phyloP scores from a whole-genome alignment of 78 protist genomes.

The Dictyostelium firmibasis region DNA sequence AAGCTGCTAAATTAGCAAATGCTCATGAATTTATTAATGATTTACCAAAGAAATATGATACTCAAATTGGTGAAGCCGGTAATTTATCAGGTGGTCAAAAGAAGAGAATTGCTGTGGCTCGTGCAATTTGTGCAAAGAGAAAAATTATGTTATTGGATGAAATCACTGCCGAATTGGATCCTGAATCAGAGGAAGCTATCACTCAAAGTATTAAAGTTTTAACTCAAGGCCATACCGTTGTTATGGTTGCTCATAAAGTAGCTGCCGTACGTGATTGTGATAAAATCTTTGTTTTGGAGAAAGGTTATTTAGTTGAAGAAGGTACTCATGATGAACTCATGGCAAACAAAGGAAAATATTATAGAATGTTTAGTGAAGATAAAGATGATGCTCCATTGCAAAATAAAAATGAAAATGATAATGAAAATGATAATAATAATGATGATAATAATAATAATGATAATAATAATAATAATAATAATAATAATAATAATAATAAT shows the following conservation, averaged over 20 bases:
- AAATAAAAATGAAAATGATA: not conserved
- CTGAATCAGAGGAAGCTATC: constrained; percentile 91
- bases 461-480: not conserved
- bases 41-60: constrained; percentile 86
- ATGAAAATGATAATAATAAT: not conserved
- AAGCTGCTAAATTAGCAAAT: constrained; percentile 91
- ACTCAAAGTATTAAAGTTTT: constrained; percentile 85
- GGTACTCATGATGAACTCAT: constrained; percentile 91
- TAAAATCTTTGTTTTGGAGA: constrained; percentile 83
- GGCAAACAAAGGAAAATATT: constrained; percentile 53
- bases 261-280: constrained; percentile 89
- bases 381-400: not conserved
- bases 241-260: constrained; percentile 96
- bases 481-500: no score
- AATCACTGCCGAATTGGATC: constrained; percentile 95
- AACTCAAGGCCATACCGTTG: constrained; percentile 75
- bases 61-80: constrained; percentile 89
- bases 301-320: constrained; percentile 86
- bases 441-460: not conserved
- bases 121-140: constrained; percentile 90
- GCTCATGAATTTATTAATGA: constrained; percentile 92
- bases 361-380: constrained; percentile 22
- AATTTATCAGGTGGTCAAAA: constrained; percentile 95
- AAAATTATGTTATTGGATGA: constrained; percentile 94
- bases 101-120: constrained; percentile 96